Evolutionary conservation across 192 early-diverging fungal genomes (phyloP).

Genomic region (Rhizophagus prolifer): DNA sequence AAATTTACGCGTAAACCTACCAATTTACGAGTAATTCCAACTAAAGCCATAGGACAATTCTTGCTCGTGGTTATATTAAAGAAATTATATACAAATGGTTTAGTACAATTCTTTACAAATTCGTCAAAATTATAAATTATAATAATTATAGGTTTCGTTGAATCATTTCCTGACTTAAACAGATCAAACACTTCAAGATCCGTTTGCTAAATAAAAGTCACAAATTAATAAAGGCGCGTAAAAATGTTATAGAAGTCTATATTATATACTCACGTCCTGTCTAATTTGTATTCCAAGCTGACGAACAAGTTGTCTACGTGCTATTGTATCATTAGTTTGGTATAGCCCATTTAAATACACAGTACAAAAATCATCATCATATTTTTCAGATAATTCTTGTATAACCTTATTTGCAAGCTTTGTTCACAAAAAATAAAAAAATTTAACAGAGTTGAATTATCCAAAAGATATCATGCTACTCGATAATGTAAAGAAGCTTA

Average conservation of each 20-base stretch:
- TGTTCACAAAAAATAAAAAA: not conserved
- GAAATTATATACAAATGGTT: constrained; percentile 90
- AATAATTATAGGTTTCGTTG: constrained; percentile 73
- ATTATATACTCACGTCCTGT: not conserved
- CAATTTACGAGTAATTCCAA: constrained; percentile 80
- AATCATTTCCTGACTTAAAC: constrained; percentile 55
- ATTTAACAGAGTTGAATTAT: constrained; percentile 1
- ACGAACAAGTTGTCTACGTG: constrained; percentile 78
- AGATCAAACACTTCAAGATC: constrained; percentile 63
- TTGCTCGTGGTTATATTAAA: constrained; percentile 87
- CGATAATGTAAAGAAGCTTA: constrained; percentile 26
- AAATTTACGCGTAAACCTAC: constrained; percentile 32
- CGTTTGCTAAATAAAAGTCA: constrained; percentile 70
- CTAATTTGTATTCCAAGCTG: constrained; percentile 61
- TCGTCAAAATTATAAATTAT: constrained; percentile 93
- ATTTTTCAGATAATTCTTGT: constrained; percentile 34
- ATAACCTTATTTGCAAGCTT: constrained; percentile 47
- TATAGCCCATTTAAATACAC: constrained; percentile 76
- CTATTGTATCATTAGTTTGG: constrained; percentile 80
- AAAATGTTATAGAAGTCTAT: constrained; percentile 23
- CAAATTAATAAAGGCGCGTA: constrained; percentile 7
- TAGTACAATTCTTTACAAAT: constrained; percentile 90
- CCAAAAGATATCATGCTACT: not conserved
- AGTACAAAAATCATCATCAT: constrained; percentile 53
- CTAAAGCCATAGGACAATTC: constrained; percentile 80